Conservation (phyloP, 2,329 filamentous ascomycete genomes). For the Dactylellina drechsleri region DNA sequence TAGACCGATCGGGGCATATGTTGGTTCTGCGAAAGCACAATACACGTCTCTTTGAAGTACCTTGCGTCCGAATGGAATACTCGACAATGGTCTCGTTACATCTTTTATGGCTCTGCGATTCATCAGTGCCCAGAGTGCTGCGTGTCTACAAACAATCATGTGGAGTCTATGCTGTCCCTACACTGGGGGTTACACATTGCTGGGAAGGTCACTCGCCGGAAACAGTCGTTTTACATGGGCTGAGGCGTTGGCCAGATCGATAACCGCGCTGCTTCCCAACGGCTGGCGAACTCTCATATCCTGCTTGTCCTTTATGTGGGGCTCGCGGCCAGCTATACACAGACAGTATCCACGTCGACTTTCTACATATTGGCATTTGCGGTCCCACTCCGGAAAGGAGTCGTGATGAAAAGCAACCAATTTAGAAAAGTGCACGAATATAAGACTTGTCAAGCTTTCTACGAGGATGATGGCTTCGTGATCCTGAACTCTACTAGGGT, state of each 20-base stretch:
- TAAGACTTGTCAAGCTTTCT: conserved; percentile 16
- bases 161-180: conserved; percentile 46
- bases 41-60: conserved; percentile 36
- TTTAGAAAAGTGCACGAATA: conserved; percentile 26
- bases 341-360: conserved; percentile 30
- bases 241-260: conserved; percentile 31
- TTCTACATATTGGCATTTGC: conserved; percentile 36
- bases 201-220: conserved; percentile 53
- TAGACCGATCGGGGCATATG: conserved; percentile 43
- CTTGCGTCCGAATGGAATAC: conserved; percentile 14
- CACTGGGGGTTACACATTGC: conserved; percentile 48
- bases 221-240: conserved; percentile 32
- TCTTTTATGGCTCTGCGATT: conserved; percentile 36
- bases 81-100: conserved; percentile 36
- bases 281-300: conserved; percentile 53
- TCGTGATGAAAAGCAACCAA: conserved; percentile 14
- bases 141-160: conserved; percentile 43
- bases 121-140: conserved; percentile 42
- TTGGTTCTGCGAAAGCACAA: conserved; percentile 47
- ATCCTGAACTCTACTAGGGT: conserved; percentile 24
- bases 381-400: conserved; percentile 51
- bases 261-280: conserved; percentile 25
- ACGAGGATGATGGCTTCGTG: conserved; percentile 34
- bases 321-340: conserved; percentile 39
- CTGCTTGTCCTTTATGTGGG: conserved; percentile 24